phyloP scores from a whole-genome alignment of 768 basidiomycete species.

The Tylopilus sp. region DNA sequence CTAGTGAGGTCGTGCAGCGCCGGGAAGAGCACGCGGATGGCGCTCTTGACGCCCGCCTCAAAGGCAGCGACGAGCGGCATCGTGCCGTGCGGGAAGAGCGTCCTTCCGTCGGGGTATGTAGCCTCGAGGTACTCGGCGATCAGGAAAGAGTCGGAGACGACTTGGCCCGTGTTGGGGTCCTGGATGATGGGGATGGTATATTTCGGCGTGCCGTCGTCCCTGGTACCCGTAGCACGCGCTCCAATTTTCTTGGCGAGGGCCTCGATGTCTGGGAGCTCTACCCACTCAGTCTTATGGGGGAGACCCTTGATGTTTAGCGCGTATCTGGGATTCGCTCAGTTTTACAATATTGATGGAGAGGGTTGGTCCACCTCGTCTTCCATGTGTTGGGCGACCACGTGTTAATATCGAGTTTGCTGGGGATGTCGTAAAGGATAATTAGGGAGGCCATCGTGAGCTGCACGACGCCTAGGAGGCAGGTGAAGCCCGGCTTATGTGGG shows the following conservation, averaged over 20 bases:
- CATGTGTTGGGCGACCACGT: conserved; percentile 47
- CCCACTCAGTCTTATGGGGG: conserved; percentile 41
- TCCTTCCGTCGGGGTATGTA: conserved; percentile 36
- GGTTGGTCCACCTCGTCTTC: conserved; percentile 38
- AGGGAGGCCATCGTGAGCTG: conserved; percentile 21
- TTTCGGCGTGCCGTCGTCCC: conserved; percentile 28
- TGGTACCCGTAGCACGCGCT: conserved; percentile 28
- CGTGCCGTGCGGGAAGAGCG: conserved; percentile 40
- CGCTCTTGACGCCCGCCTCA: conserved; percentile 16
- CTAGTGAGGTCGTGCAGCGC: conserved; percentile 14
- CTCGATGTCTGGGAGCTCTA: conserved; percentile 43
- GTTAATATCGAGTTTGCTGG: conserved; percentile 25
- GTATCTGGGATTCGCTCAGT: conserved; percentile 21
- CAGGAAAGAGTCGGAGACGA: conserved; percentile 38
- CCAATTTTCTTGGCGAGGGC: conserved; percentile 30
- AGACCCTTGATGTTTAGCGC: conserved; percentile 41
- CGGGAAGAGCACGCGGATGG: conserved; percentile 8
- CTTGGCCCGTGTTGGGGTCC: conserved; percentile 35
- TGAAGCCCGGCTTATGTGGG: conserved; percentile 6
- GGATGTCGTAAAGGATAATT: conserved; percentile 46
- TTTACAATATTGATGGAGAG: neutral
- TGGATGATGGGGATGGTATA: conserved; percentile 43
- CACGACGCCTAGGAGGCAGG: neutral
- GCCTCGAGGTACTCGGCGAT: conserved; percentile 48
- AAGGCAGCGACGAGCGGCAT: conserved; percentile 41